A percentile compares a stretch with the other conserved stretches of the same genome.
These are phyloP conservation scores for Schizopora paradoxa DNA, from an alignment of 1,284 basidiomycete genomes.

Conservation along the genomic window DNA sequence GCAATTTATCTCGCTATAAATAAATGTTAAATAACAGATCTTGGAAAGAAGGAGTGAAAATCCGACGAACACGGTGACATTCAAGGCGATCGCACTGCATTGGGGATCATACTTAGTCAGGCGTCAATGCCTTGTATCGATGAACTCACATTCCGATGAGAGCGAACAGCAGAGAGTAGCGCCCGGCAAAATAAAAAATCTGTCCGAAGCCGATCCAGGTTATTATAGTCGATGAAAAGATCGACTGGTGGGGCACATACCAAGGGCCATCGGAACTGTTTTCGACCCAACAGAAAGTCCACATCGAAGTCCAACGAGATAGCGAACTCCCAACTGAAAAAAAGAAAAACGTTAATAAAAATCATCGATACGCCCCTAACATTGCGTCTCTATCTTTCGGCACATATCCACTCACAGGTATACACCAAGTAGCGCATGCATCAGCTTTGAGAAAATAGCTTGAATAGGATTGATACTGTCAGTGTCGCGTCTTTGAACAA, in stretches of 20 bases:
- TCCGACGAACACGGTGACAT: conserved; percentile 49
- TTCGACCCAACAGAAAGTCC: conserved; percentile 54
- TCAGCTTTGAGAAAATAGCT: conserved; percentile 60
- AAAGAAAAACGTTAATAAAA: conserved; percentile 10
- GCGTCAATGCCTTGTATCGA: not conserved
- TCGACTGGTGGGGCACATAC: conserved; percentile 27
- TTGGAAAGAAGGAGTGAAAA: not conserved
- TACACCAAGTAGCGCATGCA: conserved; percentile 61
- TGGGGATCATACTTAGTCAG: not conserved
- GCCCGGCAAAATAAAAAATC: conserved; percentile 71
- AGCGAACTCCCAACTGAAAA: conserved; percentile 55
- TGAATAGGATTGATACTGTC: not conserved
- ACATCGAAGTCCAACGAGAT: conserved; percentile 66
- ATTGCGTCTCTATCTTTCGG: not conserved
- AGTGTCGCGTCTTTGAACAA: conserved; percentile 4
- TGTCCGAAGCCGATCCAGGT: conserved; percentile 24
- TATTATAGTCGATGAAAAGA: conserved; percentile 1
- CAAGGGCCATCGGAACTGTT: conserved; percentile 59
- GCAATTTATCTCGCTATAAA: conserved; percentile 51
- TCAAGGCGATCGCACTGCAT: conserved; percentile 48
- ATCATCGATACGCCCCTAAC: not conserved
- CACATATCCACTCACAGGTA: conserved; percentile 46
- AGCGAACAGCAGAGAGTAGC: conserved; percentile 63
- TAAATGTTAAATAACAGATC: conserved; percentile 8
- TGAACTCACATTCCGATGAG: conserved; percentile 62